phyloP scores from a whole-genome alignment of 106 monocot genomes.

The Ottelia alismoides region DNA sequence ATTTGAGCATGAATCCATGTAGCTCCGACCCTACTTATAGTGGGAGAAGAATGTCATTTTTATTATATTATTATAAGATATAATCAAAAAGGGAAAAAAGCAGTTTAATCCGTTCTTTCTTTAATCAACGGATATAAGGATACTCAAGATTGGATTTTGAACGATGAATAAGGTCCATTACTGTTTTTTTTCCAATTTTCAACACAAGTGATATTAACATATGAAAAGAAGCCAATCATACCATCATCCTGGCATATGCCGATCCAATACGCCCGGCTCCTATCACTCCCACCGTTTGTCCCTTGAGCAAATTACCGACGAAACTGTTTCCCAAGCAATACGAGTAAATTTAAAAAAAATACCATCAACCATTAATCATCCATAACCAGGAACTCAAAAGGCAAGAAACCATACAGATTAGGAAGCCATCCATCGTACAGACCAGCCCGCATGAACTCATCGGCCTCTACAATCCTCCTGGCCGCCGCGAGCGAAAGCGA shows the following conservation, averaged over 20 bases:
- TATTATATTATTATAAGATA: no score
- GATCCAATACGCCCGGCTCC: conserved; percentile 99
- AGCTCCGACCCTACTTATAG: no score
- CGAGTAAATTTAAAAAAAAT: not conserved
- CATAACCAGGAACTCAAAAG: no score
- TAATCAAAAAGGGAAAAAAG: no score
- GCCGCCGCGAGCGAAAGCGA: conserved; percentile 83
- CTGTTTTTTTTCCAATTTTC: no score
- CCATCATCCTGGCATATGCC: conserved; percentile 99
- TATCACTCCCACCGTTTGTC: conserved; percentile 95
- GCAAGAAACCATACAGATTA: conserved; percentile 42
- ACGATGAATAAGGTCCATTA: no score
- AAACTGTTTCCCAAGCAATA: conserved; percentile 29
- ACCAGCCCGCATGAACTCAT: conserved; percentile 96
- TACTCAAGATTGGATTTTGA: no score
- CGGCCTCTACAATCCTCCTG: conserved; percentile 94
- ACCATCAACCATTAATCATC: not conserved
- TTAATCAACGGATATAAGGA: no score
- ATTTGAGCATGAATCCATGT: no score
- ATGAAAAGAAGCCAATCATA: conserved; percentile 10
- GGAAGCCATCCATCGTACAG: conserved; percentile 98
- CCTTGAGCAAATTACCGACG: conserved; percentile 95
- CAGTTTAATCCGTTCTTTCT: no score
- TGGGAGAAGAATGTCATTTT: no score
- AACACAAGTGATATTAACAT: no score